Evolutionary conservation across 441 rosid species (phyloP).

Genomic region (Eutrema salsugineum): DNA sequence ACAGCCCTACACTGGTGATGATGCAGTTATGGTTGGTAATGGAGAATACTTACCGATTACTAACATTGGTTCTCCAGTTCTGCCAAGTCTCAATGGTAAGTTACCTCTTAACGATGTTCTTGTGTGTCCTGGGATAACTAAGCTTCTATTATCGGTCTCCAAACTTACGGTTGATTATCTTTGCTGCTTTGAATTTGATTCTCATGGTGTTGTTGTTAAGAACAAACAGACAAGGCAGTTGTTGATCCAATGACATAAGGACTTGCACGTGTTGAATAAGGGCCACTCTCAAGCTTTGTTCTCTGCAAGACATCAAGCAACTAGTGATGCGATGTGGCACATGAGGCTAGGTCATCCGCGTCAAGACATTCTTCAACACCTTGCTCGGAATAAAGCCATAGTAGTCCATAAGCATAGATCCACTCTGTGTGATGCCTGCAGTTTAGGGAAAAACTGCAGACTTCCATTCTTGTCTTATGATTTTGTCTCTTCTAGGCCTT

Average conservation of each 20-base stretch:
- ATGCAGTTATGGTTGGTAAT: neutral
- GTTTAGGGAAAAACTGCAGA: too few relatives aligned
- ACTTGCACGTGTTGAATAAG: neutral
- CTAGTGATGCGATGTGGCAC: neutral
- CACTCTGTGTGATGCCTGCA: too few relatives aligned
- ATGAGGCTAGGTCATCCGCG: neutral
- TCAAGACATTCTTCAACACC: neutral
- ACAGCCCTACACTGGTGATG: too few relatives aligned
- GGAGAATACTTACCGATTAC: neutral
- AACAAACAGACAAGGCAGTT: neutral
- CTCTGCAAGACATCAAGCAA: neutral
- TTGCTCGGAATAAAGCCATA: fast-evolving
- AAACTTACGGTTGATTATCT: neutral
- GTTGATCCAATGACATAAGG: neutral
- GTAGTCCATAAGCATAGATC: too few relatives aligned
- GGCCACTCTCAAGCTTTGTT: neutral
- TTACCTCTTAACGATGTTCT: neutral
- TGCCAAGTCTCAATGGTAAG: neutral
- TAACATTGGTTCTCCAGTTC: neutral
- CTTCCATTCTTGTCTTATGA: too few relatives aligned
- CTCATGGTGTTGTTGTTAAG: neutral
- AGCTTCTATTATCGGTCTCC: neutral
- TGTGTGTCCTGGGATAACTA: neutral
- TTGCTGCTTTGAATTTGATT: neutral
- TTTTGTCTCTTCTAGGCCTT: too few relatives aligned